Evolutionary conservation across 2,329 filamentous ascomycete genomes (phyloP).

Genomic region (Emergomyces africanus): DNA sequence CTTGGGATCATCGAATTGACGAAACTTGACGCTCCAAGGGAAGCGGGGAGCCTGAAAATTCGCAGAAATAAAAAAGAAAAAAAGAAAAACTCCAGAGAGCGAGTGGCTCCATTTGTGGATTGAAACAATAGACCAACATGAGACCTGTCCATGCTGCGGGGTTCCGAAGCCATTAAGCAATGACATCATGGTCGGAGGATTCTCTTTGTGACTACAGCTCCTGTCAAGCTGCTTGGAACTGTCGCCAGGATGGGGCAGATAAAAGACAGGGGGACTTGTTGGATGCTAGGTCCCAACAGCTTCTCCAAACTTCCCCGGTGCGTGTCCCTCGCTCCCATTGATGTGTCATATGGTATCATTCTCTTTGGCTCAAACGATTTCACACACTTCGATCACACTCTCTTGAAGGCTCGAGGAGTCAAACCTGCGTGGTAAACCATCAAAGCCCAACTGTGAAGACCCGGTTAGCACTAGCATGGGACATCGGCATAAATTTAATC

Average conservation of each 20-base stretch:
- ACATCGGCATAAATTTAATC: neutral
- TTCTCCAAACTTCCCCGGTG: neutral
- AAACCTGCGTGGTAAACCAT: neutral
- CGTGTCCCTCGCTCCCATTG: neutral
- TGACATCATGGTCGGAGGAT: neutral
- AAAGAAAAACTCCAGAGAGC: too few species aligned
- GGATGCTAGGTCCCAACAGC: neutral
- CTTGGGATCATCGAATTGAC: neutral
- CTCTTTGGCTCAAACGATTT: too few species aligned
- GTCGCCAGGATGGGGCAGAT: too few species aligned
- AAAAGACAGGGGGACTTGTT: neutral
- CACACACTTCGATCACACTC: neutral
- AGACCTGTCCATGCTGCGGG: neutral
- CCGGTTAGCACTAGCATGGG: neutral
- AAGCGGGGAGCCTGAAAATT: neutral
- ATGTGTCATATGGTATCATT: too few species aligned
- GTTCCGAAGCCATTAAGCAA: neutral
- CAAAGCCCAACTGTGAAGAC: neutral
- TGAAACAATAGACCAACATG: neutral
- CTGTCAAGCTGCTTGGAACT: neutral
- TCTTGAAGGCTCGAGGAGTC: neutral
- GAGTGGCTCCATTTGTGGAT: neutral
- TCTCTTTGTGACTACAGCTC: neutral
- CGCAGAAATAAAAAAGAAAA: too few species aligned
- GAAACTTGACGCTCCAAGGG: neutral